phyloP scores from a whole-genome alignment of 495 filamentous ascomycete genomes.

The Echria macrotheca region DNA sequence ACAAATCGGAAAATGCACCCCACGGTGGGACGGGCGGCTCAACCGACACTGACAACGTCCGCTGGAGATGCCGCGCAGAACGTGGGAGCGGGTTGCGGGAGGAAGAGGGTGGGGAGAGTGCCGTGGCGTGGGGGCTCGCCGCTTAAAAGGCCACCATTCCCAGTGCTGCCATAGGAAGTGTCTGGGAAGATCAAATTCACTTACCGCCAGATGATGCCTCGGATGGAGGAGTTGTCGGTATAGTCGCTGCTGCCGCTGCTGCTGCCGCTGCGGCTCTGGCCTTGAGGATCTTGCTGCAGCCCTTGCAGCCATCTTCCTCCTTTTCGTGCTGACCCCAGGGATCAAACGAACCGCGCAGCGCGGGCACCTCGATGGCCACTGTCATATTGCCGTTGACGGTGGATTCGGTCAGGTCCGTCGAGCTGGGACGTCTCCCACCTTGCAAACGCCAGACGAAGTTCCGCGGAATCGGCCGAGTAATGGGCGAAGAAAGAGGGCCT shows the following conservation, averaged over 20 bases:
- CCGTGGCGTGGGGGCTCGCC: slow-evolving; percentile 9
- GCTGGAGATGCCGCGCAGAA: background rate
- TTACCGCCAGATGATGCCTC: slow-evolving; percentile 17
- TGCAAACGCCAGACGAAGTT: slow-evolving; percentile 28
- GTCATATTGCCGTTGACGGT: slow-evolving; percentile 18
- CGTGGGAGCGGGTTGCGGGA: background rate
- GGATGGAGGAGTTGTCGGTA: too few species aligned
- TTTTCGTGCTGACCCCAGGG: slow-evolving; percentile 21
- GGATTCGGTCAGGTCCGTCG: slow-evolving; percentile 4
- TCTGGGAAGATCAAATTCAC: slow-evolving; percentile 2
- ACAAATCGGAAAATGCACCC: slow-evolving; percentile 15
- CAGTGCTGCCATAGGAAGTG: slow-evolving; percentile 6
- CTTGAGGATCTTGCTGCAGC: slow-evolving; percentile 27
- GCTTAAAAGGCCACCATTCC: slow-evolving; percentile 2
- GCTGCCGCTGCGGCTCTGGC: slow-evolving; percentile 17
- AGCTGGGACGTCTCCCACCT: slow-evolving; percentile 19
- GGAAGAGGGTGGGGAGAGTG: background rate
- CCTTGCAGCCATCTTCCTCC: slow-evolving; percentile 22
- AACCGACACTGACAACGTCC: background rate
- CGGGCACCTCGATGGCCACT: slow-evolving; percentile 24
- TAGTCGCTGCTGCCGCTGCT: slow-evolving; percentile 6
- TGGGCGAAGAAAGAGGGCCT: background rate
- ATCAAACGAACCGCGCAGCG: slow-evolving; percentile 24
- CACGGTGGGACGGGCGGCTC: slow-evolving; percentile 11
- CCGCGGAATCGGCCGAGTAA: slow-evolving; percentile 12